Conservation (phyloP, 345 rosid genomes). For the Sisymbrium altissimum region DNA sequence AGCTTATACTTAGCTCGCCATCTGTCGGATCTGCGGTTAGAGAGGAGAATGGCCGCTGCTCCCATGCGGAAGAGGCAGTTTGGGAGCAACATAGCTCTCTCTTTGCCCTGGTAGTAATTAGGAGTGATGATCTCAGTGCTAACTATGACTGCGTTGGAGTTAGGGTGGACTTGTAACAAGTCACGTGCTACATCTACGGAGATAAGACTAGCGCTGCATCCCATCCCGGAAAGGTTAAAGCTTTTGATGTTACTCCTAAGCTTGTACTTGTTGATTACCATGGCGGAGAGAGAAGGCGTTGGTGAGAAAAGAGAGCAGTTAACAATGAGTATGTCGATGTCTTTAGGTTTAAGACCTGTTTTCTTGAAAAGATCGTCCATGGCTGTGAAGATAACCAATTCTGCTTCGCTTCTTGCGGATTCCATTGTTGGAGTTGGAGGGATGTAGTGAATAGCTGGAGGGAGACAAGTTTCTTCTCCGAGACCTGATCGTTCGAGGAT, state of each 20-base stretch:
- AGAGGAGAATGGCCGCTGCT: conserved; percentile 58
- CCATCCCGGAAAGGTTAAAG: conserved; percentile 81
- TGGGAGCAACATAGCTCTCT: conserved; percentile 79
- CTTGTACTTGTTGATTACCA: conserved; percentile 71
- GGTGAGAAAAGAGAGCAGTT: conserved; percentile 77
- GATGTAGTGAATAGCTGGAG: conserved; percentile 73
- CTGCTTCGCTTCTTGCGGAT: conserved; percentile 56
- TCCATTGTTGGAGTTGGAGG: conserved; percentile 79
- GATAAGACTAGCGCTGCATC: conserved; percentile 73
- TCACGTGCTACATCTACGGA: conserved; percentile 71
- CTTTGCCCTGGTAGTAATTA: conserved; percentile 64
- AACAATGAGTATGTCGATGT: conserved; percentile 61
- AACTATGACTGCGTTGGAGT: conserved; percentile 61
- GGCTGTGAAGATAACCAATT: conserved; percentile 63
- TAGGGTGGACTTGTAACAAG: conserved; percentile 66
- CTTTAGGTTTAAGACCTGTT: conserved; percentile 65
- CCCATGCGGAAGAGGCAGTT: conserved; percentile 88
- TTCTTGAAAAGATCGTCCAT: conserved; percentile 62
- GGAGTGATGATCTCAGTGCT: conserved; percentile 80
- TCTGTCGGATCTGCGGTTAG: conserved; percentile 54
- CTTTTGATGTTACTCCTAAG: conserved; percentile 78
- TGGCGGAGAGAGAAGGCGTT: conserved; percentile 74
- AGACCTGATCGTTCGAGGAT: conserved; percentile 72
- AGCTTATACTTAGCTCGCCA: conserved; percentile 60
- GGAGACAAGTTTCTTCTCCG: conserved; percentile 74